These are phyloP conservation scores for Chrysanthemum seticuspe DNA, from an alignment of 129 eudicot species.

Conservation along the genomic window DNA sequence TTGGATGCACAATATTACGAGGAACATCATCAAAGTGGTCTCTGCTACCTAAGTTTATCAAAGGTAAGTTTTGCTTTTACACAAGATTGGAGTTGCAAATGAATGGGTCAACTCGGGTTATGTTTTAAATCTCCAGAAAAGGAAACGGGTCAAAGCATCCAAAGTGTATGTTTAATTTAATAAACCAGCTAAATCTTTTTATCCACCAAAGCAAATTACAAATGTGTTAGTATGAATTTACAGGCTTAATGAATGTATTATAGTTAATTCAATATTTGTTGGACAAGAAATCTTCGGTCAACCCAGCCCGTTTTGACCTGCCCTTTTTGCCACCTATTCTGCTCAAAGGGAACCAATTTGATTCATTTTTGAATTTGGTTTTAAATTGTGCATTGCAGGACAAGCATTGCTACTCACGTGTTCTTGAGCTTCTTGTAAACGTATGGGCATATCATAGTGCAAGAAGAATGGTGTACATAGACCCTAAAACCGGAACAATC, in stretches of 20 bases:
- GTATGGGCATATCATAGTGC: constrained; percentile 97
- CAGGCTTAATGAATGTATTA: not conserved
- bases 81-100: not conserved
- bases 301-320: not conserved
- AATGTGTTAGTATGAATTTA: not conserved
- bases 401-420: constrained; percentile 91
- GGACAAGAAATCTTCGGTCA: not conserved
- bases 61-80: constrained; percentile 50
- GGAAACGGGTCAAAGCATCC: not conserved
- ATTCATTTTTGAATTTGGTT: constrained; percentile 2
- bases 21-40: constrained; percentile 71
- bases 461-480: constrained; percentile 71
- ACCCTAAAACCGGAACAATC: constrained; percentile 66
- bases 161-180: not conserved
- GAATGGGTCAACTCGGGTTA: not conserved
- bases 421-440: constrained; percentile 86
- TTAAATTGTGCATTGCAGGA: constrained; percentile 44
- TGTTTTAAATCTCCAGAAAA: not conserved
- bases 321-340: not conserved
- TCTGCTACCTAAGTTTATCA: constrained; percentile 71
- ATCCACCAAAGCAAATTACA: not conserved
- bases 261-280: too few relatives aligned
- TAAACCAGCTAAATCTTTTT: not conserved
- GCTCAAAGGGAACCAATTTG: not conserved
- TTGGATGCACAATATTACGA: constrained; percentile 72